Base-by-base conservation (phyloP, 176 grass and related monocot species). In the Aegilops longissima region DNA sequence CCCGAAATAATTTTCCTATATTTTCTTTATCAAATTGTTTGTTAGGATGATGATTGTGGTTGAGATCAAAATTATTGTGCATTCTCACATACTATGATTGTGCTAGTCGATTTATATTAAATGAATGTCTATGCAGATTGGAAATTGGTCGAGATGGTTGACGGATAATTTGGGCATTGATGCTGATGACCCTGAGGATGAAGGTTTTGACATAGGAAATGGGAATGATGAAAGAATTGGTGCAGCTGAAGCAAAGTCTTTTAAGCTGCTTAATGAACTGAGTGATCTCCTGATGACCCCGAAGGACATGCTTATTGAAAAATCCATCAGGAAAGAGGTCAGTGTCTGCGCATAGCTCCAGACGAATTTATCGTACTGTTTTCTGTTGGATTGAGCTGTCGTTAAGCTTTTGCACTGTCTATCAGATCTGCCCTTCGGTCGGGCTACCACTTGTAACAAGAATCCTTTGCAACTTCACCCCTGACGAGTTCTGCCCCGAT, bases 231-330 rank as follows among this genome's bases (percentile, higher is more conserved):
- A 52, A 82, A 86, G 82, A 81, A 83, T 58, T 25, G 63, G 61
- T 29, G 35, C 12, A 39, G 34, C 52, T 73, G 58, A 90, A 82
- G 72, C 82, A 12, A 93, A 85, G 61, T 90, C 89, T 36, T 96
- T 99, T 86, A 61, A 66, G 82, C 83, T 94, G 44, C 94, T 99
- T 49, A 95, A 94, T 81, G 90, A 99, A 87, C 82, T 99, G 81
- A 96, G 97, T 78, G 92, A 99, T 89, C 92, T 99, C 70, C 79
- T 99, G 69, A 99, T 99, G 97, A 92, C 96, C 76, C 97, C 97
- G 0, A 99, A 99, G 91, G 97, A 99, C 82, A 92, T 99, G 97
- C 92, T 99, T 90, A 61, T 93, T 20, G 94, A 99, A 35, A 83
- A 83, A 52, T 80, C 87, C 67, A 78, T 96, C 76, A 92, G 97